These are phyloP conservation scores for Recurvomyces mirabilis DNA, from an alignment of 495 filamentous ascomycete species.

Conservation along the genomic window DNA sequence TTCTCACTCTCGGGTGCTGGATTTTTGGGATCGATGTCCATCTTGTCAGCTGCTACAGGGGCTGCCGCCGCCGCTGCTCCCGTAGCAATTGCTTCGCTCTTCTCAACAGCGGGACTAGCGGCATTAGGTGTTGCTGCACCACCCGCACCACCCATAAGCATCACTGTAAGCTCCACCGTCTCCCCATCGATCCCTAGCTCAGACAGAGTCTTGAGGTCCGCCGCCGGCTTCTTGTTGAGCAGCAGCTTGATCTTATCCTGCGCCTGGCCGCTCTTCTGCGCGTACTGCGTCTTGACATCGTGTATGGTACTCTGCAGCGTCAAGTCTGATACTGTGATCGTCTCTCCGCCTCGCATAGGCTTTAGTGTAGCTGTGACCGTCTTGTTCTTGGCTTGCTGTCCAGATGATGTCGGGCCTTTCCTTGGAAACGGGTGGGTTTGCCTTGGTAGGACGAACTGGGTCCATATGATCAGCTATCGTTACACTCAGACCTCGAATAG, in stretches of 20 bases:
- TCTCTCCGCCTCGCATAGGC: slow-evolving; percentile 60
- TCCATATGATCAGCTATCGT: no score
- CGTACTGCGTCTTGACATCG: slow-evolving; percentile 57
- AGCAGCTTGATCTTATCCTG: slow-evolving; percentile 71
- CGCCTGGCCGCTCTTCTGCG: slow-evolving; percentile 35
- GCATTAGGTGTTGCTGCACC: slow-evolving; percentile 14
- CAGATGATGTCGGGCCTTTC: slow-evolving; percentile 29
- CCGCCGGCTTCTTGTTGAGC: slow-evolving; percentile 67
- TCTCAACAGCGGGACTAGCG: slow-evolving; percentile 26
- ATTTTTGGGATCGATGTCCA: slow-evolving; percentile 18
- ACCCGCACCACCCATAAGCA: slow-evolving; percentile 61
- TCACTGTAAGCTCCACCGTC: slow-evolving; percentile 62
- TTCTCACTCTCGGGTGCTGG: slow-evolving; percentile 20
- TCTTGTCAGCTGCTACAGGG: slow-evolving; percentile 23
- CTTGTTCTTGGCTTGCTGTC: slow-evolving; percentile 24
- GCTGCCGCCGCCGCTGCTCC: slow-evolving; percentile 22
- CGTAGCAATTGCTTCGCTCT: slow-evolving; percentile 18
- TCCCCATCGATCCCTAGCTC: slow-evolving; percentile 40
- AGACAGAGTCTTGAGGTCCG: slow-evolving; percentile 53
- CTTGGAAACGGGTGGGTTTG: slow-evolving; percentile 39
- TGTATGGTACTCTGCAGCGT: slow-evolving; percentile 57
- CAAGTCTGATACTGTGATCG: slow-evolving; percentile 47
- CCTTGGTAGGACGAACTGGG: slow-evolving; percentile 41
- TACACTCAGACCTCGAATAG: no score
- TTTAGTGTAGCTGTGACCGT: slow-evolving; percentile 34